phyloP scores from a whole-genome alignment of 306 rosid species.

The Casuarina cunninghamiana region DNA sequence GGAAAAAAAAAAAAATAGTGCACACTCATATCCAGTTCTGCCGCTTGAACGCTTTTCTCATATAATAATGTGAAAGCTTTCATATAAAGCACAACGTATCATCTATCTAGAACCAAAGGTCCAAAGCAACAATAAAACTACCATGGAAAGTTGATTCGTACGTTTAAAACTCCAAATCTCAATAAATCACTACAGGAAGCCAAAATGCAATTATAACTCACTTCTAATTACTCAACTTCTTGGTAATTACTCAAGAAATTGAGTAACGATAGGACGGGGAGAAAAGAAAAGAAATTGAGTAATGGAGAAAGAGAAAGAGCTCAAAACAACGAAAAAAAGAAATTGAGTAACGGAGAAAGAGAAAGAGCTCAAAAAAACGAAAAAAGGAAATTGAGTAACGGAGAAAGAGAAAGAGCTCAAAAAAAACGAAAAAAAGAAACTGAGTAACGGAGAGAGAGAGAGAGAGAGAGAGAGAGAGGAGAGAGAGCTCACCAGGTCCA shows the following conservation, averaged over 20 bases:
- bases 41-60: background rate
- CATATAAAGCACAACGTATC: background rate
- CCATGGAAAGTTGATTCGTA: constrained; percentile 5
- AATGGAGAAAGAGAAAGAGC: constrained; percentile 4
- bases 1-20: background rate
- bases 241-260: background rate
- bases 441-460: constrained; percentile 8
- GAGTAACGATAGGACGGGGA: background rate
- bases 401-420: constrained; percentile 29
- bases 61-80: background rate
- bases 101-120: constrained; percentile 1
- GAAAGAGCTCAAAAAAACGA: constrained; percentile 24
- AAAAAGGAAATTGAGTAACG: background rate
- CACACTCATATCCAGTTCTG: background rate
- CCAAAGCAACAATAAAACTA: background rate
- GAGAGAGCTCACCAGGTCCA: constrained; percentile 48
- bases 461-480: too few species aligned
- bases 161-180: constrained; percentile 6
- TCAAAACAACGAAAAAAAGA: constrained; percentile 15
- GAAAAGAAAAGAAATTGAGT: background rate
- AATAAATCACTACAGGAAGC: background rate
- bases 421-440: background rate
- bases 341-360: constrained; percentile 2
- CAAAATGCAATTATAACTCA: constrained; percentile 22
- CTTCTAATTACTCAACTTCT: constrained; percentile 13